phyloP scores from a whole-genome alignment of 2,329 filamentous ascomycete genomes.

The Stemphylium lycopersici region DNA sequence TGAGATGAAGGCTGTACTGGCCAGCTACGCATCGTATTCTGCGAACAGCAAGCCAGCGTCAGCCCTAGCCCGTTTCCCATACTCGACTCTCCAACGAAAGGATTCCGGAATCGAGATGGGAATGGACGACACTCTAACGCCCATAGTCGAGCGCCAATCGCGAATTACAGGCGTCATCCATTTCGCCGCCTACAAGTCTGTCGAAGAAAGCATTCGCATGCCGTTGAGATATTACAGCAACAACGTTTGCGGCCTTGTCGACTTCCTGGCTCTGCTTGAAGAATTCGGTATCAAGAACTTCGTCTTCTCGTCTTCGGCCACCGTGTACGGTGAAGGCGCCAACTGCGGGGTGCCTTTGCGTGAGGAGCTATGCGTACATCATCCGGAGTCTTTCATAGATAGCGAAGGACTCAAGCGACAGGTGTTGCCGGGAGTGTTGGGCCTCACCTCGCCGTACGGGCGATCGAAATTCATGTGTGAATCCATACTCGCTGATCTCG shows the following conservation, averaged over 20 bases:
- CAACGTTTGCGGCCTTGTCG: slow-evolving; percentile 68
- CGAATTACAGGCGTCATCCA: slow-evolving; percentile 70
- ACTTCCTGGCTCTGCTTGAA: slow-evolving; percentile 63
- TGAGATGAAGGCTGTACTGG: slow-evolving; percentile 52
- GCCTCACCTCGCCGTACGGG: slow-evolving; percentile 70
- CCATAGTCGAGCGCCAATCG: slow-evolving; percentile 47
- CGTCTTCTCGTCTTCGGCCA: slow-evolving; percentile 71
- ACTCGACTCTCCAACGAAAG: slow-evolving; percentile 34
- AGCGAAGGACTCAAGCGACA: slow-evolving; percentile 52
- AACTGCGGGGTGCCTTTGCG: slow-evolving; percentile 57
- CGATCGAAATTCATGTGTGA: slow-evolving; percentile 72
- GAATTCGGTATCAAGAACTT: slow-evolving; percentile 68
- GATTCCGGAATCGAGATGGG: slow-evolving; percentile 43
- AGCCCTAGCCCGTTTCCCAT: slow-evolving; percentile 31
- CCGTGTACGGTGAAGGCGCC: slow-evolving; percentile 63
- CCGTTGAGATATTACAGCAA: slow-evolving; percentile 71
- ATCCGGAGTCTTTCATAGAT: slow-evolving; percentile 53
- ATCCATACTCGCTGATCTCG: slow-evolving; percentile 68
- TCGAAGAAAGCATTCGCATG: slow-evolving; percentile 65
- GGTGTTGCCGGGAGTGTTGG: slow-evolving; percentile 58
- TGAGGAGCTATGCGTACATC: slow-evolving; percentile 63
- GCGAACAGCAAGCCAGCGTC: slow-evolving; percentile 24
- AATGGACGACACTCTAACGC: slow-evolving; percentile 28
- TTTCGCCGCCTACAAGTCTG: slow-evolving; percentile 71
- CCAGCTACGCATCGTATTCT: slow-evolving; percentile 48